Evolutionary conservation across 441 rosid species (phyloP).

Genomic region (Erodium texanum): DNA sequence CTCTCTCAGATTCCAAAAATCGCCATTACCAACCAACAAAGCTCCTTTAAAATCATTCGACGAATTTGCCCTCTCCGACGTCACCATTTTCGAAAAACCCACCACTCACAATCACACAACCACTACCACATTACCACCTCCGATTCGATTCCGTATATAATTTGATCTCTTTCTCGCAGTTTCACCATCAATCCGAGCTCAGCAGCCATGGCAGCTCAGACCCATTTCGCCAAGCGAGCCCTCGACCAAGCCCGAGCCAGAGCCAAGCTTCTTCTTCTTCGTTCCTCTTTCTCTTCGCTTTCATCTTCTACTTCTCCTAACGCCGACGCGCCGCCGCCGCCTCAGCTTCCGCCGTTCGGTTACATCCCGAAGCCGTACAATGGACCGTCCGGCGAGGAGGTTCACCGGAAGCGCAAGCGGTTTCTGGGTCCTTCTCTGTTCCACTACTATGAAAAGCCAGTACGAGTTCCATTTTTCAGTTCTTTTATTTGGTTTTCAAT

Average conservation of each 20-base stretch:
- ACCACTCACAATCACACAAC: too few relatives aligned
- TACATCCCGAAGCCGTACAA: background rate
- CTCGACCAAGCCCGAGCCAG: background rate
- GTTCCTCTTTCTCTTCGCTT: background rate
- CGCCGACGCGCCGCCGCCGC: background rate
- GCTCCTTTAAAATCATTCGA: background rate
- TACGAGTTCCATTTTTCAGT: background rate
- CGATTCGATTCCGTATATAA: too few relatives aligned
- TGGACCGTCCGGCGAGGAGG: conserved; percentile 4
- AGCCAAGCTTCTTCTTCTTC: background rate
- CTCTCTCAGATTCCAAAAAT: background rate
- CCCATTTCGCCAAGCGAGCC: background rate
- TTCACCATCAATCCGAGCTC: background rate
- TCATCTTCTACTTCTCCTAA: background rate
- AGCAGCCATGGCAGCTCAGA: conserved; percentile 5
- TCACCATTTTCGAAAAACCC: background rate
- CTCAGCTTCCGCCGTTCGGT: background rate
- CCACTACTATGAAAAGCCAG: background rate
- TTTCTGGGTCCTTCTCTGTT: conserved; percentile 7
- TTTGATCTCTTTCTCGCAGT: background rate
- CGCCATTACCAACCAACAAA: background rate
- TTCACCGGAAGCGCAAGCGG: background rate
- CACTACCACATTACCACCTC: too few relatives aligned
- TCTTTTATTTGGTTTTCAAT: too few relatives aligned
- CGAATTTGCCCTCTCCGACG: background rate